Evolutionary conservation across 2,329 filamentous ascomycete species (phyloP).

Genomic region (Dactylellina cionopaga): DNA sequence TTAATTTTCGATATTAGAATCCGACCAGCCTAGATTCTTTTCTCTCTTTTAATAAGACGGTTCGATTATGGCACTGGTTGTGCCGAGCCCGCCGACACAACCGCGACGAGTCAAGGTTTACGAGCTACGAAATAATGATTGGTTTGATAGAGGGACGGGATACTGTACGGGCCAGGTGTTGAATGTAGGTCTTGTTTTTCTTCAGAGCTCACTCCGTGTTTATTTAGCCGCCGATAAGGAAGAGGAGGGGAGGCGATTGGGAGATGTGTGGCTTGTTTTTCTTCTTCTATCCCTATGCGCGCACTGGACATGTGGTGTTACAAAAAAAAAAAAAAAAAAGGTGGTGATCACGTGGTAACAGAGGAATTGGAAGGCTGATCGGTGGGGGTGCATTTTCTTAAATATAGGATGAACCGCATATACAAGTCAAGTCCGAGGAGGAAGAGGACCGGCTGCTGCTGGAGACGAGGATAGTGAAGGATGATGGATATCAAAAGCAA

Average conservation of each 20-base stretch:
- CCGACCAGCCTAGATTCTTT: too few relatives aligned
- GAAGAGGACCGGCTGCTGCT: slow-evolving; percentile 83
- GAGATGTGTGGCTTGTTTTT: not conserved
- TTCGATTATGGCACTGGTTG: slow-evolving; percentile 56
- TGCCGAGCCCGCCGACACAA: slow-evolving; percentile 62
- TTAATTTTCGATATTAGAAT: slow-evolving; percentile 11
- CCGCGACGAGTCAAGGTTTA: slow-evolving; percentile 89
- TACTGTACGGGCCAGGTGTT: slow-evolving; percentile 85
- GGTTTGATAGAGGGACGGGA: slow-evolving; percentile 96
- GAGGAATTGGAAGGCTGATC: slow-evolving; percentile 16
- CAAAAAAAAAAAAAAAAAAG: too few relatives aligned
- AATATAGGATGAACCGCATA: slow-evolving; percentile 79
- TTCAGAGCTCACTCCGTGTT: slow-evolving; percentile 33
- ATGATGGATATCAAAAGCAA: slow-evolving; percentile 97
- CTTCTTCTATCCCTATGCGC: not conserved
- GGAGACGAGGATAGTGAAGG: slow-evolving; percentile 88
- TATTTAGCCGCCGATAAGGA: slow-evolving; percentile 2
- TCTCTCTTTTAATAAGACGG: not conserved
- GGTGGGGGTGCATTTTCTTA: not conserved
- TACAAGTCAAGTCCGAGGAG: slow-evolving; percentile 93
- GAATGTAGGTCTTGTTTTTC: slow-evolving; percentile 68
- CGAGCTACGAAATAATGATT: slow-evolving; percentile 97
- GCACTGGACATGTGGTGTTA: too few relatives aligned
- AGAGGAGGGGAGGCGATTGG: slow-evolving; percentile 5
- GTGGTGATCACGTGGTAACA: slow-evolving; percentile 37